Percentiles rank a stretch among this genome's conserved stretches.
Evolutionary conservation across 495 filamentous ascomycete species (phyloP).

Genomic region (Sabuloglossum arenarium): DNA sequence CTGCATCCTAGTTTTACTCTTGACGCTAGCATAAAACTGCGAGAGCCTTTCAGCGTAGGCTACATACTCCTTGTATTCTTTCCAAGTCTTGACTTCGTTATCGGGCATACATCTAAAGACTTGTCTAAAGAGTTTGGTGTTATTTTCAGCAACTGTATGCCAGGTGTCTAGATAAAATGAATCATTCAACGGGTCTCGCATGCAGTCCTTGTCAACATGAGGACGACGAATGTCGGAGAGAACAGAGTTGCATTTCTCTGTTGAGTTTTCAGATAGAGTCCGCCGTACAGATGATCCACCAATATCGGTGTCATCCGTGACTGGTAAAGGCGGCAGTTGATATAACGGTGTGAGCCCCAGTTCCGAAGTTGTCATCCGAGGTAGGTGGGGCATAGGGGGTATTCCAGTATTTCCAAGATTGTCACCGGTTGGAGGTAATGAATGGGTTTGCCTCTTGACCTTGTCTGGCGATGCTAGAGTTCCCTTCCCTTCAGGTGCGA

Average conservation of each 20-base stretch:
- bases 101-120: conserved; percentile 97
- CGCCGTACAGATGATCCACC: conserved; percentile 37
- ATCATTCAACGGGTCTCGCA: conserved; percentile 65
- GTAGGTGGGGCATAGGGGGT: conserved; percentile 27
- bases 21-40: conserved; percentile 33
- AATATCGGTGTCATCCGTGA: conserved; percentile 59
- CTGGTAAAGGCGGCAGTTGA: conserved; percentile 42
- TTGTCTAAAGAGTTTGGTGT: conserved; percentile 75
- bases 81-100: conserved; percentile 81
- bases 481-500: conserved; percentile 38
- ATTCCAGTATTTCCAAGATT: conserved; percentile 20
- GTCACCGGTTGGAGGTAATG: not conserved
- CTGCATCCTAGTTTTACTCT: conserved; percentile 26
- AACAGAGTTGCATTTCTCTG: conserved; percentile 30
- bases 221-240: conserved; percentile 45
- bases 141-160: conserved; percentile 77
- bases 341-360: conserved; percentile 39
- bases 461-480: conserved; percentile 16
- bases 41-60: conserved; percentile 63
- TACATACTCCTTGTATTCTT: conserved; percentile 75
- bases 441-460: not conserved
- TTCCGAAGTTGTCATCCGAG: conserved; percentile 27
- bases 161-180: conserved; percentile 74
- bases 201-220: conserved; percentile 44
- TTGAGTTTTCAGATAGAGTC: conserved; percentile 17